Percentiles rank a stretch among this genome's conserved stretches.
These are phyloP conservation scores for Debaryomyces psychrophilus DNA, from an alignment of 1,139 yeast genomes.

Conservation along the genomic window DNA sequence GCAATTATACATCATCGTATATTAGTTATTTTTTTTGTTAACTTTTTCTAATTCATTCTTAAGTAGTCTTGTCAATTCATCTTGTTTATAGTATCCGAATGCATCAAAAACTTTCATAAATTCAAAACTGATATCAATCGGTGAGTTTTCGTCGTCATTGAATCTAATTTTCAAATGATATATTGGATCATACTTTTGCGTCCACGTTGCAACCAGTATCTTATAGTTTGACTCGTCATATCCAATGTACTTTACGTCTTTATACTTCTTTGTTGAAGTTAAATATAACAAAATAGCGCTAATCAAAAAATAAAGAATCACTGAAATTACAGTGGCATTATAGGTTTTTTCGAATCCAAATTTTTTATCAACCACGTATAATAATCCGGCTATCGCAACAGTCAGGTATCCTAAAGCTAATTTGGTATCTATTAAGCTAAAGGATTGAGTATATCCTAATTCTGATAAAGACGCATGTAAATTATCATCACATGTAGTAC, in stretches of 20 bases:
- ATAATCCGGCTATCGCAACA: slow-evolving; percentile 65
- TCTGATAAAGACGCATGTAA: slow-evolving; percentile 49
- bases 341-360: slow-evolving; percentile 45
- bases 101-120: slow-evolving; percentile 51
- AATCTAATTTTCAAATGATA: slow-evolving; percentile 38
- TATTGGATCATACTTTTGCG: slow-evolving; percentile 48
- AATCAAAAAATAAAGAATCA: slow-evolving; percentile 58
- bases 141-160: slow-evolving; percentile 27
- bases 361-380: slow-evolving; percentile 70
- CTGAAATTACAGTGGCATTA: slow-evolving; percentile 33
- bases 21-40: slow-evolving; percentile 20
- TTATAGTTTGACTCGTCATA: slow-evolving; percentile 36
- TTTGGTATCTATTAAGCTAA: slow-evolving; percentile 59
- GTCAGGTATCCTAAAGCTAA: slow-evolving; percentile 70
- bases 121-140: slow-evolving; percentile 29
- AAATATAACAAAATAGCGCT: slow-evolving; percentile 54
- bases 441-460: slow-evolving; percentile 67
- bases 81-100: slow-evolving; percentile 49
- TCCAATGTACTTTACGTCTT: slow-evolving; percentile 66
- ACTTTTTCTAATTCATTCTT: slow-evolving; percentile 29
- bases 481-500: slow-evolving; percentile 54
- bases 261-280: slow-evolving; percentile 40
- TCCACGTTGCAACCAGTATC: slow-evolving; percentile 40
- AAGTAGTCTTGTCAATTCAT: slow-evolving; percentile 38
- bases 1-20: not conserved